phyloP scores from a whole-genome alignment of 2,329 filamentous ascomycete genomes.

The Colletotrichum sp. region DNA sequence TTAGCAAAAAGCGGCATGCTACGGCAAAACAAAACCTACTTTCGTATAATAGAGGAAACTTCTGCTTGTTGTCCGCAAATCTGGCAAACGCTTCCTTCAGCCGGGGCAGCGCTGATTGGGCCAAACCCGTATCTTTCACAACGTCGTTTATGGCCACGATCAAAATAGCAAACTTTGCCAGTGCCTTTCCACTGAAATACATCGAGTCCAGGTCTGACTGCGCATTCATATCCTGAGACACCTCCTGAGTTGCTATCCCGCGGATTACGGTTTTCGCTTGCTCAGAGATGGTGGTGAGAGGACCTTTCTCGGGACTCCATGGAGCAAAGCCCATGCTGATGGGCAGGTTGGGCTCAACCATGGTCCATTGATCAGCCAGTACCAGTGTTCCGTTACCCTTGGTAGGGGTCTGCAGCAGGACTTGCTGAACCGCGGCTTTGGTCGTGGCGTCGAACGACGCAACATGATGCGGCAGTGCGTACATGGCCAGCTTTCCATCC shows the following conservation, averaged over 20 bases:
- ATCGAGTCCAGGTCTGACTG: conserved; percentile 83
- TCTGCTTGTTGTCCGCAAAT: conserved; percentile 72
- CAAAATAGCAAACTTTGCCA: conserved; percentile 78
- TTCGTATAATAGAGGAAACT: conserved; percentile 70
- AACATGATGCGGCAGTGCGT: conserved; percentile 85
- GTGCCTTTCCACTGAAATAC: conserved; percentile 89
- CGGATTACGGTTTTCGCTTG: conserved; percentile 65
- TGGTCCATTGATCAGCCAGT: conserved; percentile 75
- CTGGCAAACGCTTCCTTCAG: conserved; percentile 71
- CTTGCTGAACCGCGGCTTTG: conserved; percentile 52
- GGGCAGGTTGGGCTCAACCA: conserved; percentile 78
- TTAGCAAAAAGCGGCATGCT: background rate
- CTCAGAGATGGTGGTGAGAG: conserved; percentile 51
- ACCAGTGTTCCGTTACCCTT: conserved; percentile 83
- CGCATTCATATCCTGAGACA: conserved; percentile 75
- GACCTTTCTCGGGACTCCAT: conserved; percentile 66
- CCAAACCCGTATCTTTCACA: conserved; percentile 61
- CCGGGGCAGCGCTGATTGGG: conserved; percentile 61
- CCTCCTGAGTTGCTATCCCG: conserved; percentile 71
- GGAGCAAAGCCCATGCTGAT: conserved; percentile 78
- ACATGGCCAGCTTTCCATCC: conserved; percentile 75
- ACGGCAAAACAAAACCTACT: conserved; percentile 41
- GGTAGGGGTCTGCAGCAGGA: conserved; percentile 79
- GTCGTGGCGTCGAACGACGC: conserved; percentile 71
- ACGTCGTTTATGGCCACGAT: conserved; percentile 71